phyloP scores from a whole-genome alignment of 2,329 filamentous ascomycete species.

The Bipolaris victoriae region DNA sequence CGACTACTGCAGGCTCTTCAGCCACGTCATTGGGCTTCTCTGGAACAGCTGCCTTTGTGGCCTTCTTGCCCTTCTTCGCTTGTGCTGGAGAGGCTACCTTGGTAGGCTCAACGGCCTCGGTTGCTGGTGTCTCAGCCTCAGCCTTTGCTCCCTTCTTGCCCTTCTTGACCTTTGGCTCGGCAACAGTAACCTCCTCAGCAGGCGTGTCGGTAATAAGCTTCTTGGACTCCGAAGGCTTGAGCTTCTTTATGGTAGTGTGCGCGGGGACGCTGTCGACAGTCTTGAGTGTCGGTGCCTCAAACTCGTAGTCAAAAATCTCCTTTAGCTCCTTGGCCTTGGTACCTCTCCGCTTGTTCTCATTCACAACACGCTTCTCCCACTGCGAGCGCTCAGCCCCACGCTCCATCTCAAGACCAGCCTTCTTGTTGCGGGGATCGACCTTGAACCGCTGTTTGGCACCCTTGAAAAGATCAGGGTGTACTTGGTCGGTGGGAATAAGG shows the following conservation, averaged over 20 bases:
- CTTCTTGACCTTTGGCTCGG: conserved; percentile 41
- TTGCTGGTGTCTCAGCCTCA: conserved; percentile 3
- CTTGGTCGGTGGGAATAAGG: conserved; percentile 73
- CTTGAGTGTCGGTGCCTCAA: conserved; percentile 75
- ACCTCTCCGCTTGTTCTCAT: conserved; percentile 73
- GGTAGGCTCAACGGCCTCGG: conserved; percentile 17
- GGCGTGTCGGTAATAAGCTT: conserved; percentile 34
- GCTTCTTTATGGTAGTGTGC: conserved; percentile 24
- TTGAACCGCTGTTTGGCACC: conserved; percentile 91
- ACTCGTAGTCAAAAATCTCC: conserved; percentile 82
- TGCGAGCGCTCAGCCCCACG: conserved; percentile 73
- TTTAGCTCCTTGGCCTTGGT: conserved; percentile 76
- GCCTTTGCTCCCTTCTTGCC: conserved; percentile 34
- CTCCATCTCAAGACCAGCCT: conserved; percentile 77
- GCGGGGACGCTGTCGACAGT: conserved; percentile 55
- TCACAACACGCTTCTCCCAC: conserved; percentile 79
- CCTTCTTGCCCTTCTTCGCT: conserved; percentile 37
- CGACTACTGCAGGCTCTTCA: conserved; percentile 15
- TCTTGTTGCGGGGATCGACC: conserved; percentile 83
- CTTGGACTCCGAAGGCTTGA: conserved; percentile 36
- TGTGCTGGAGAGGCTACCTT: conserved; percentile 15
- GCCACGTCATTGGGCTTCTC: conserved; percentile 19
- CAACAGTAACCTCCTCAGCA: conserved; percentile 25
- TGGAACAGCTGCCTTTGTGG: conserved; percentile 23
- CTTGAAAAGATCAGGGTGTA: conserved; percentile 85